Conservation (phyloP, 2,329 filamentous ascomycete genomes). For the Pseudogymnoascus sp. region DNA sequence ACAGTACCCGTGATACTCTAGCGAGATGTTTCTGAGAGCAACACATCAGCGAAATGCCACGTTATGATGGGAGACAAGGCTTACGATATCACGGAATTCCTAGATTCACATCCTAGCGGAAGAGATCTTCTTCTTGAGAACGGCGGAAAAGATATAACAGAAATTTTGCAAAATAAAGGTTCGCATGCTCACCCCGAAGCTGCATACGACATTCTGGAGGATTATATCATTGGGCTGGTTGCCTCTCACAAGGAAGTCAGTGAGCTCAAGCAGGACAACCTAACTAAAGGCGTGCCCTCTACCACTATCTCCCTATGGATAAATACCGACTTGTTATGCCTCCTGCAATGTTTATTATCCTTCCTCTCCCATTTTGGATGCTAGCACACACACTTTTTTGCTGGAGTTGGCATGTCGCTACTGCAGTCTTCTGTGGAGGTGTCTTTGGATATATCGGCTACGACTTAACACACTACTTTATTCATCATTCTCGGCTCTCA, state of each 20-base stretch:
- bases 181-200: constrained; percentile 86
- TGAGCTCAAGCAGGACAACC: too few species aligned
- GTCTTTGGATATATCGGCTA: constrained; percentile 96
- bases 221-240: constrained; percentile 71
- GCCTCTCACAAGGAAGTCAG: too few species aligned
- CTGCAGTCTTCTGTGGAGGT: constrained; percentile 77
- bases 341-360: constrained; percentile 64
- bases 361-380: constrained; percentile 87
- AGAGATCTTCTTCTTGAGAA: constrained; percentile 83
- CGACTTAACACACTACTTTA: constrained; percentile 96
- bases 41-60: too few species aligned
- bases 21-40: too few species aligned
- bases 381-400: constrained; percentile 76
- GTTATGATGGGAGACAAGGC: too few species aligned
- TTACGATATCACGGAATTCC: too few species aligned
- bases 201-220: constrained; percentile 93
- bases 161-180: constrained; percentile 73
- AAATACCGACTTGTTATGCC: constrained; percentile 96
- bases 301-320: constrained; percentile 97
- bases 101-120: constrained; percentile 81
- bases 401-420: constrained; percentile 77
- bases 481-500: constrained; percentile 90
- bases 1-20: too few species aligned
- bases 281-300: constrained; percentile 37
- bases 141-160: constrained; percentile 76